Evolutionary conservation across 331 rosid genomes (phyloP), one percentile per base, ranked within the genome.

Genomic region (Acacia pycnantha): DNA sequence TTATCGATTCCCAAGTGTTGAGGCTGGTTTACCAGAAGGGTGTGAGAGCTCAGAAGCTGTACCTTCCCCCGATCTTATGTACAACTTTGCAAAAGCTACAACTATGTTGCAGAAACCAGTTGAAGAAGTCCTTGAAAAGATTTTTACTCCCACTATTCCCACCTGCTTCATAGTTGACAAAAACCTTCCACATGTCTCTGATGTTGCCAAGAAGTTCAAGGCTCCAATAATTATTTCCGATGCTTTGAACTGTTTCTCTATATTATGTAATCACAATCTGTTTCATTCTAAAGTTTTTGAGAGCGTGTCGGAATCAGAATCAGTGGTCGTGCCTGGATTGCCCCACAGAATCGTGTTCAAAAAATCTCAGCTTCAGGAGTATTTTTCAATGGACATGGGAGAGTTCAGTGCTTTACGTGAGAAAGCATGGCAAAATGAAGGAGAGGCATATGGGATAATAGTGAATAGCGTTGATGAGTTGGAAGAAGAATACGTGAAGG

Each of bases 401-500:
- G 2, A 77, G 35, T 46, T 13, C 12, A n/a, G 62, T 27, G 3
- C 46, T 3, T 21, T 6, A 7, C 81, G 78, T 0, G 84, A 74
- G 76, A 70, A 5, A 12, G 4, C 51, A 6, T 43, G 46, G 46
- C 0, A 43, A 43, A 43, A 47, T 44, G 83, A 73, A 58, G 8
- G 1, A 7, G 48, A 15, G 12, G 48, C 79, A 4, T 74, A 67
- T 62, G 88, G 86, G 66, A 16, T 85, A 47, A 35, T 86, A 11
- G 82, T 82, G 47, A 86, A 86, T 70, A 82, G 81, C 53, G 74
- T 85, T 74, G 76, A 82, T 14, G 86, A 85, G 64, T 61, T 82
- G 31, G 86, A 85, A 26, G 46, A 27, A 40, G 86, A 71, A 10
- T 86, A 82, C n/a, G 50, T 70, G 4, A 27, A 70, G 24, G 81